These are phyloP conservation scores for Thalassia testudinum DNA, from an alignment of 116 monocot species.

Conservation along the genomic window DNA sequence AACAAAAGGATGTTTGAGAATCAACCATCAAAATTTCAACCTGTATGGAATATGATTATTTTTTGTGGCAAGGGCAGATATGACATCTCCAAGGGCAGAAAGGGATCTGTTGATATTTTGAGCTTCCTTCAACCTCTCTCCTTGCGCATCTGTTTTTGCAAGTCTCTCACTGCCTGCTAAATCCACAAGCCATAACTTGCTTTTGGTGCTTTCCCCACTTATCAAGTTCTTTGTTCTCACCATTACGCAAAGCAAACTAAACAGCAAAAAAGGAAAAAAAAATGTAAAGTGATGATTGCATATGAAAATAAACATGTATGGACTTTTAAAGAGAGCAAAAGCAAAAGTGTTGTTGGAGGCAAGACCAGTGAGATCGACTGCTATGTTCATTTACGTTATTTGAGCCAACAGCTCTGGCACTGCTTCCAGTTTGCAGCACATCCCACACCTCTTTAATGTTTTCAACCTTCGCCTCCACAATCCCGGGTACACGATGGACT, in stretches of 20 bases:
- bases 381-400: slow-evolving; percentile 91
- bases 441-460: slow-evolving; percentile 71
- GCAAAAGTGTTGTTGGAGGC: too few relatives aligned
- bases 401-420: slow-evolving; percentile 76
- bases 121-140: too few relatives aligned
- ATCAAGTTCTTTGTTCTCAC: slow-evolving; percentile 67
- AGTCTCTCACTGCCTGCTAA: too few relatives aligned
- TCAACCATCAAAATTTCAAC: too few relatives aligned
- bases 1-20: too few relatives aligned
- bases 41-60: too few relatives aligned
- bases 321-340: background rate
- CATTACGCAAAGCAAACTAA: slow-evolving; percentile 75
- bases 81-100: too few relatives aligned
- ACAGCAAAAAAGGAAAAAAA: slow-evolving; percentile 1
- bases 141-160: too few relatives aligned
- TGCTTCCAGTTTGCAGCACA: slow-evolving; percentile 69
- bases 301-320: slow-evolving; percentile 1
- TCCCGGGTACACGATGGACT: slow-evolving; percentile 65
- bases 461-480: slow-evolving; percentile 66
- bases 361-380: too few relatives aligned
- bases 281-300: background rate
- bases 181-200: slow-evolving; percentile 97
- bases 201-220: slow-evolving; percentile 64
- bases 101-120: too few relatives aligned
- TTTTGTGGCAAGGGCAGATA: too few relatives aligned